A percentile compares a stretch with the other conserved stretches of the same genome.
Conservation (phyloP, 163 green algal species). For the Chlorella variabilis region DNA sequence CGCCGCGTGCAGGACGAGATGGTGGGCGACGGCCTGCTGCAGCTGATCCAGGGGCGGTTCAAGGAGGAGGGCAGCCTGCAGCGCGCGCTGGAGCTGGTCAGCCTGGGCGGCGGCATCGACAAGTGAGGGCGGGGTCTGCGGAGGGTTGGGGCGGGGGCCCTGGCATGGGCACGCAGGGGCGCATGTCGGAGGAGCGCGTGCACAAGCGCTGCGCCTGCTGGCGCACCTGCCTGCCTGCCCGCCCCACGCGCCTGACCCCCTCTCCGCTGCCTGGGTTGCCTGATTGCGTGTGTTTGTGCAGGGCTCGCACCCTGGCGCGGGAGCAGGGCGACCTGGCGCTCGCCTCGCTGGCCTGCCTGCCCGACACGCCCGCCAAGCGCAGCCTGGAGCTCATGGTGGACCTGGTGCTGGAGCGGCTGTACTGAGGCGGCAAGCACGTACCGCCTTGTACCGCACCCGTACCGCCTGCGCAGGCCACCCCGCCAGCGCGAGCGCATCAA, state of each 20-base stretch:
- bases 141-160: neutral
- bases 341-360: constrained; percentile 73
- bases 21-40: constrained; percentile 49
- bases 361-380: constrained; percentile 73
- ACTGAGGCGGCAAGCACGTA: constrained; percentile 60
- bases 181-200: too few relatives aligned
- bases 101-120: constrained; percentile 78
- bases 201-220: too few relatives aligned
- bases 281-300: constrained; percentile 1
- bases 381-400: constrained; percentile 93
- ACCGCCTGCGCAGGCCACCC: neutral
- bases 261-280: too few relatives aligned
- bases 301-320: constrained; percentile 75
- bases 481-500: neutral
- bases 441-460: too few relatives aligned
- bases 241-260: too few relatives aligned
- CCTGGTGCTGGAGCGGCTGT: constrained; percentile 94
- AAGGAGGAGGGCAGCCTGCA: constrained; percentile 79
- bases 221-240: too few relatives aligned
- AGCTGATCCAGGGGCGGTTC: constrained; percentile 88
- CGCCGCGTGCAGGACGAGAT: constrained; percentile 19
- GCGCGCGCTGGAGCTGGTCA: constrained; percentile 85
- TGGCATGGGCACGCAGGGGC: too few relatives aligned
- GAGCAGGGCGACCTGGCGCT: constrained; percentile 85
- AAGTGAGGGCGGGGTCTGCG: neutral